Percentiles rank a stretch among this genome's conserved stretches.
phyloP scores from a whole-genome alignment of 2,329 filamentous ascomycete genomes.

The Colletotrichum spinosum region DNA sequence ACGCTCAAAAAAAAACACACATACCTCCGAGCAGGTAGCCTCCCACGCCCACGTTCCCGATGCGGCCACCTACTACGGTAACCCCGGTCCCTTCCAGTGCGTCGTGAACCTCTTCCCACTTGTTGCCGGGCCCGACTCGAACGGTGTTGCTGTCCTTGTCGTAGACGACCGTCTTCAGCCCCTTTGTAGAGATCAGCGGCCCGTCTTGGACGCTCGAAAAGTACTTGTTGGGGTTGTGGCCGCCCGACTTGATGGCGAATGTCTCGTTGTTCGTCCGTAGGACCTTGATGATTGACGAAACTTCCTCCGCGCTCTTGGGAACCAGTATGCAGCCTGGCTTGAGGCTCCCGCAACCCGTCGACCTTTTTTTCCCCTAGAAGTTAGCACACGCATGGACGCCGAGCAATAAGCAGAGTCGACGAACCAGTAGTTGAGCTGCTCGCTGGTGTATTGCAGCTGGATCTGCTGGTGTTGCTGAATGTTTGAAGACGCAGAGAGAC shows the following conservation, averaged over 20 bases:
- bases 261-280: constrained; percentile 58
- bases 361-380: constrained; percentile 45
- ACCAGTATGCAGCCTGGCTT: constrained; percentile 60
- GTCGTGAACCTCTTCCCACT: constrained; percentile 55
- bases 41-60: constrained; percentile 60
- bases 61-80: constrained; percentile 56
- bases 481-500: constrained; percentile 2
- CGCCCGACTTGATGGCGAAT: constrained; percentile 68
- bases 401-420: neutral
- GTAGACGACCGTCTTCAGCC: constrained; percentile 54
- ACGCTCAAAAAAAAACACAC: too few species aligned
- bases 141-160: constrained; percentile 51
- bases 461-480: constrained; percentile 8
- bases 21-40: constrained; percentile 65
- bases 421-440: constrained; percentile 18
- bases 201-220: constrained; percentile 63
- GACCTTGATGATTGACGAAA: constrained; percentile 63
- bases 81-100: constrained; percentile 56
- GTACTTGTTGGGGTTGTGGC: constrained; percentile 67
- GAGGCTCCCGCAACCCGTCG: constrained; percentile 54
- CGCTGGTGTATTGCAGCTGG: constrained; percentile 5
- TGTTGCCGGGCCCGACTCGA: constrained; percentile 58
- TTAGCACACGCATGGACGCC: neutral
- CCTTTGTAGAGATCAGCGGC: constrained; percentile 60
- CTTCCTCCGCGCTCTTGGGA: constrained; percentile 61